A percentile compares a stretch with the other conserved stretches of the same genome.
Conservation (phyloP, 352 stramenopile species). For the Pythium pectinolyticum region DNA sequence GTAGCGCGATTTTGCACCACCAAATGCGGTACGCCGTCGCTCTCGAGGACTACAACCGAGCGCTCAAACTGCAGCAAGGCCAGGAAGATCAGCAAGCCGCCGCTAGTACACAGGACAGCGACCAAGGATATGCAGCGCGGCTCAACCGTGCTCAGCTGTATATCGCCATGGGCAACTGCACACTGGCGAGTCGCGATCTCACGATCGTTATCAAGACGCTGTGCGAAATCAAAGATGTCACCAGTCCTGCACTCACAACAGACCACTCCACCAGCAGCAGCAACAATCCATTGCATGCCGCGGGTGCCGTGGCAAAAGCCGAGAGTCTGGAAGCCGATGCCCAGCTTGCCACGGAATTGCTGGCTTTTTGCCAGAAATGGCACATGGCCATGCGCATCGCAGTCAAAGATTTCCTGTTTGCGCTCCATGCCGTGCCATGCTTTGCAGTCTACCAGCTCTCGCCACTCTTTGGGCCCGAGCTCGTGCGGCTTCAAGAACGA, state of each 20-base stretch:
- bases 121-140: slow-evolving; percentile 34
- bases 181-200: slow-evolving; percentile 40
- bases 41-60: slow-evolving; percentile 55
- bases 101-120: not conserved
- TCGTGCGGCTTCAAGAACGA: slow-evolving; percentile 24
- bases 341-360: slow-evolving; percentile 29
- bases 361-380: slow-evolving; percentile 54
- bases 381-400: slow-evolving; percentile 42
- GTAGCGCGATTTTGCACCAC: slow-evolving; percentile 50
- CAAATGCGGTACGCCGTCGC: slow-evolving; percentile 54
- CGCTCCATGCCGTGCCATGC: slow-evolving; percentile 40
- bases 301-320: slow-evolving; percentile 3
- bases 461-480: slow-evolving; percentile 26
- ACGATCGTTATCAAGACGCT: slow-evolving; percentile 17
- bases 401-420: slow-evolving; percentile 57
- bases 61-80: slow-evolving; percentile 28
- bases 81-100: not conserved
- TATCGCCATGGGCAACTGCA: slow-evolving; percentile 52
- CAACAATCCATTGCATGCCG: slow-evolving; percentile 1
- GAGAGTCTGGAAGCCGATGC: slow-evolving; percentile 29
- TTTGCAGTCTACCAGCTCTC: slow-evolving; percentile 36
- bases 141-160: slow-evolving; percentile 60
- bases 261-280: not conserved
- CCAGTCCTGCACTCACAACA: not conserved
- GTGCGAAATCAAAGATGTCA: not conserved